Evolutionary conservation across 192 early-diverging fungal species (phyloP).

Genomic region (Coemansia sp.): DNA sequence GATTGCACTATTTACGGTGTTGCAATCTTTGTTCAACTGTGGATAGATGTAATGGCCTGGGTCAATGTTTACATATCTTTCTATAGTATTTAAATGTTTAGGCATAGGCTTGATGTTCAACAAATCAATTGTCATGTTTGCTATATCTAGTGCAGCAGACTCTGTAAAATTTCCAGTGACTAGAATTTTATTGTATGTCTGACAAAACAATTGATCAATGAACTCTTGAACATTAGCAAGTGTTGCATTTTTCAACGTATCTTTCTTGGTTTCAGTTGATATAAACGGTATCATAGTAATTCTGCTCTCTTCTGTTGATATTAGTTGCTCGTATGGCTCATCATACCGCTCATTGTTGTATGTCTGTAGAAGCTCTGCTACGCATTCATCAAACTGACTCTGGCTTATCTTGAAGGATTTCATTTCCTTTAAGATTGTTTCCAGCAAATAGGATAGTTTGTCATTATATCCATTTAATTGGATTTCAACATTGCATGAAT

Average conservation of each 20-base stretch:
- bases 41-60: slow-evolving; percentile 28
- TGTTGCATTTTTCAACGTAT: not conserved
- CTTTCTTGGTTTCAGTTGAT: not conserved
- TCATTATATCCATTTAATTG: not conserved
- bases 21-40: slow-evolving; percentile 52
- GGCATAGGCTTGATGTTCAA: slow-evolving; percentile 55
- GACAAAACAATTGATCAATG: not conserved
- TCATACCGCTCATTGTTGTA: not conserved
- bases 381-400: not conserved
- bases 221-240: not conserved
- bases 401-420: not conserved
- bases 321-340: not conserved
- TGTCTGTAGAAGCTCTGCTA: not conserved
- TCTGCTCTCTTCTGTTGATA: not conserved
- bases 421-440: not conserved
- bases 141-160: slow-evolving; percentile 60
- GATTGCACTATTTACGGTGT: slow-evolving; percentile 80
- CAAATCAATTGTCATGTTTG: slow-evolving; percentile 52
- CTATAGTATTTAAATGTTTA: not conserved
- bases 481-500: not conserved
- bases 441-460: not conserved
- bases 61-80: slow-evolving; percentile 10
- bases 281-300: not conserved
- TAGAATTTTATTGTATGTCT: slow-evolving; percentile 67
- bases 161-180: slow-evolving; percentile 76